A percentile compares a stretch with the other conserved stretches of the same genome.
These are phyloP conservation scores for Citrus reticulata DNA, from an alignment of 345 rosid species.

Conservation along the genomic window DNA sequence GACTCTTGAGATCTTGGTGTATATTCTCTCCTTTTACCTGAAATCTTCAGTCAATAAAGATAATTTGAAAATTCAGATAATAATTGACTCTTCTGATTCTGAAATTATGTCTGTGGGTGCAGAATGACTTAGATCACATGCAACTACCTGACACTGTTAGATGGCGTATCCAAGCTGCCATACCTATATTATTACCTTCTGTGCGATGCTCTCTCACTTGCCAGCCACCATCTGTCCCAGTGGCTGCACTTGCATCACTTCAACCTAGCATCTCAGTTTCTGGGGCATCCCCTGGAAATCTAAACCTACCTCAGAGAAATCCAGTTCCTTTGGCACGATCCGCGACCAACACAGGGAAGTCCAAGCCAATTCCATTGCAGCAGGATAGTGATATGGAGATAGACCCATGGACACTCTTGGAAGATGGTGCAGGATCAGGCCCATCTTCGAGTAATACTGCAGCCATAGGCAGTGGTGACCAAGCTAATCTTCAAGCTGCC, in stretches of 20 bases:
- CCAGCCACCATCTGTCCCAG: constrained; percentile 67
- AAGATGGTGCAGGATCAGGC: constrained; percentile 82
- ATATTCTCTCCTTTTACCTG: neutral
- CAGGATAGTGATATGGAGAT: constrained; percentile 63
- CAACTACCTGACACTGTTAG: constrained; percentile 79
- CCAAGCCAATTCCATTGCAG: constrained; percentile 45
- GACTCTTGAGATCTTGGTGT: neutral
- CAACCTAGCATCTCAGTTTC: constrained; percentile 48
- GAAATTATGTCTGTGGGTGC: constrained; percentile 26
- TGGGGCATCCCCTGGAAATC: constrained; percentile 35
- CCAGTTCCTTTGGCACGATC: constrained; percentile 37
- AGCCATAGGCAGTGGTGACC: constrained; percentile 58
- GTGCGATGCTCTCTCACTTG: constrained; percentile 56
- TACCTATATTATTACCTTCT: constrained; percentile 75
- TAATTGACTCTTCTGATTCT: neutral
- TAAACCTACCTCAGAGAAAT: constrained; percentile 42
- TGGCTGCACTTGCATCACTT: constrained; percentile 52
- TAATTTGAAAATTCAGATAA: neutral
- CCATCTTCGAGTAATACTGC: constrained; percentile 50
- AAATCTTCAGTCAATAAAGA: neutral
- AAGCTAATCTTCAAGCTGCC: constrained; percentile 74
- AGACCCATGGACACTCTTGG: constrained; percentile 95
- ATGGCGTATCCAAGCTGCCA: constrained; percentile 94
- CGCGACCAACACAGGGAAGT: constrained; percentile 46
- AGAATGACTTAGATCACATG: constrained; percentile 91